These are phyloP conservation scores for Ogataea naganishii DNA, from an alignment of 805 yeast genomes.

Conservation along the genomic window DNA sequence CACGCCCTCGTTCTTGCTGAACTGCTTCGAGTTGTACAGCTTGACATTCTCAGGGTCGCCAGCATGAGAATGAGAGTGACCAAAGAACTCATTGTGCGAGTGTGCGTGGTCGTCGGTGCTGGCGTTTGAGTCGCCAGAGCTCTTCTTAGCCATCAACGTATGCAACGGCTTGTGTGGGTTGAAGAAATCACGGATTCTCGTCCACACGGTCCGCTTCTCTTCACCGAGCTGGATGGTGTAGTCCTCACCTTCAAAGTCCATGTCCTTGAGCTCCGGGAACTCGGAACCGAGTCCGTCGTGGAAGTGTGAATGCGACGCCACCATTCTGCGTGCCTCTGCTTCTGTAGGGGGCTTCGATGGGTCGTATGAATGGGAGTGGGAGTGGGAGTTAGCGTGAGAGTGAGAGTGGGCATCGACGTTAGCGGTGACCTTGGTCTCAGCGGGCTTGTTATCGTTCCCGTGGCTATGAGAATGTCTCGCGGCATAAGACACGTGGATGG, in stretches of 20 bases:
- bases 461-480: no score
- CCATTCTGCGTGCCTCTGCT: background rate
- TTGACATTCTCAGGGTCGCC: slow-evolving; percentile 35
- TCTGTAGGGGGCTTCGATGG: slow-evolving; percentile 3
- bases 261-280: slow-evolving; percentile 17
- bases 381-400: slow-evolving; percentile 22
- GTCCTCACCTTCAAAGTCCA: slow-evolving; percentile 21
- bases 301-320: slow-evolving; percentile 5
- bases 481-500: no score
- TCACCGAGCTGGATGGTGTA: slow-evolving; percentile 14
- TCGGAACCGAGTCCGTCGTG: slow-evolving; percentile 6
- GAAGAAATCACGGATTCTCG: slow-evolving; percentile 23
- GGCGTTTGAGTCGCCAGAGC: background rate
- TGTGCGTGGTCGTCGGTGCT: slow-evolving; percentile 2
- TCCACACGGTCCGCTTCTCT: slow-evolving; percentile 14
- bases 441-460: no score
- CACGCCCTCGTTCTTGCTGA: slow-evolving; percentile 70
- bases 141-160: slow-evolving; percentile 16
- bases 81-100: slow-evolving; percentile 14
- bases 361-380: slow-evolving; percentile 10
- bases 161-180: slow-evolving; percentile 26
- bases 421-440: background rate
- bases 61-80: slow-evolving; percentile 31
- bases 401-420: slow-evolving; percentile 10
- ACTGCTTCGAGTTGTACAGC: slow-evolving; percentile 33